Conservation (phyloP, 2,329 filamentous ascomycete species). For the Pseudocercospora pini-densiflorae region DNA sequence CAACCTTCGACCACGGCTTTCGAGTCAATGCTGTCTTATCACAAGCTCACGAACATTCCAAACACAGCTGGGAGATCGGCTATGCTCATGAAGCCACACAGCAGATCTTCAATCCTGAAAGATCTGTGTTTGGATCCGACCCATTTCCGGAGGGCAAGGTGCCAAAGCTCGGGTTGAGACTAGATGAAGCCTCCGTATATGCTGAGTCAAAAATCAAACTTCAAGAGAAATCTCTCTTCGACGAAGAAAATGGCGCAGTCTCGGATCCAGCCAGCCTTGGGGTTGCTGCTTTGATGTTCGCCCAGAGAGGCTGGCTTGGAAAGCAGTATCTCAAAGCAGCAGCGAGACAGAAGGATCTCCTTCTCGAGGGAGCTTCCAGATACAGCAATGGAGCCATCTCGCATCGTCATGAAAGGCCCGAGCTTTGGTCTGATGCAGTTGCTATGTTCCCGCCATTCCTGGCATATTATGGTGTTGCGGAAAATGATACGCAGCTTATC, state of each 20-base stretch:
- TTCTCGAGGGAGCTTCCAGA: constrained; percentile 46
- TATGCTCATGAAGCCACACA: constrained; percentile 48
- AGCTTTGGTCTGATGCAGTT: constrained; percentile 56
- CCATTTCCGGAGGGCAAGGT: constrained; percentile 43
- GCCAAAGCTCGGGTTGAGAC: constrained; percentile 30
- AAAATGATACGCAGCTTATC: constrained; percentile 42
- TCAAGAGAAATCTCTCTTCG: constrained; percentile 38
- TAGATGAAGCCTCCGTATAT: constrained; percentile 42
- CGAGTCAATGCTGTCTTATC: constrained; percentile 32
- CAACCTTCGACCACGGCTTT: constrained; percentile 36
- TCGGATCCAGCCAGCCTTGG: constrained; percentile 53
- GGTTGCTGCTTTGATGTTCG: constrained; percentile 51
- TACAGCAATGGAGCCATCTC: constrained; percentile 55
- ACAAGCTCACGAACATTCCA: constrained; percentile 40
- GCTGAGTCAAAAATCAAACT: constrained; percentile 36
- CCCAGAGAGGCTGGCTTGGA: constrained; percentile 36
- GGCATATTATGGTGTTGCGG: constrained; percentile 52
- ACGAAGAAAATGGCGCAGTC: constrained; percentile 43
- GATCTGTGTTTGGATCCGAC: constrained; percentile 43
- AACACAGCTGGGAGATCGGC: constrained; percentile 50
- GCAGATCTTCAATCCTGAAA: constrained; percentile 44
- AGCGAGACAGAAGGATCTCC: constrained; percentile 46
- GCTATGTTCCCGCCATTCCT: constrained; percentile 58
- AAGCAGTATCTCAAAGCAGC: constrained; percentile 44
- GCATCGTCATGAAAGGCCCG: constrained; percentile 48